Conservation (phyloP, 176 grass and related monocot genomes). For the Elaeis guineensis region DNA sequence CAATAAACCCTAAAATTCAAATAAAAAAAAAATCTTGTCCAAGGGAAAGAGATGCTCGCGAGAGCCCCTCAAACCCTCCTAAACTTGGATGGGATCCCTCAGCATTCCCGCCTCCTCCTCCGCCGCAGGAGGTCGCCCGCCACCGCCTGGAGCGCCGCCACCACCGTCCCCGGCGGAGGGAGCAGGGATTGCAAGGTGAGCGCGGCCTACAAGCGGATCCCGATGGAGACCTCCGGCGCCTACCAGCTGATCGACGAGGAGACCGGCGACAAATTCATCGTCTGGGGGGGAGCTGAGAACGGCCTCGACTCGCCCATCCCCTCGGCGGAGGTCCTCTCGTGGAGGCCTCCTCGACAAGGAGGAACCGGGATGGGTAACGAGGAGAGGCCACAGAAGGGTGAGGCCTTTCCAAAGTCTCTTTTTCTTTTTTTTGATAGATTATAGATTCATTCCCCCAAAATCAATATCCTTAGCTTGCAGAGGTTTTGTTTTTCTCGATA, state of each 20-base stretch:
- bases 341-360: neutral
- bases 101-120: no score
- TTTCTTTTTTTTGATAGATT: neutral
- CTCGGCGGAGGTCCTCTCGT: conserved; percentile 46
- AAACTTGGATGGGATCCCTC: no score
- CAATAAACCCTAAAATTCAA: no score
- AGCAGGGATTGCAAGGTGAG: no score
- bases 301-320: conserved; percentile 23
- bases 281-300: conserved; percentile 68
- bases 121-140: no score
- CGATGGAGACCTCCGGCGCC: conserved; percentile 60
- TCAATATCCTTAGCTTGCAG: conserved; percentile 1
- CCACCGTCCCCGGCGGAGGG: no score
- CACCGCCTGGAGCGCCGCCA: no score
- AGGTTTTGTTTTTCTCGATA: conserved; percentile 9
- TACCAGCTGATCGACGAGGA: conserved; percentile 59
- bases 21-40: no score
- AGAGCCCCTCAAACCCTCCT: no score
- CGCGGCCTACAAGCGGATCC: conserved; percentile 34
- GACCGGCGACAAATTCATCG: conserved; percentile 58
- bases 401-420: neutral
- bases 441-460: neutral
- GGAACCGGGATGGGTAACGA: no score
- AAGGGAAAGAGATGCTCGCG: no score
- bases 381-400: conserved; percentile 7